Evolutionary conservation across 2,329 filamentous ascomycete genomes (phyloP), one percentile per base, ranked within the genome.

Genomic region (Leptographium wingfieldii): DNA sequence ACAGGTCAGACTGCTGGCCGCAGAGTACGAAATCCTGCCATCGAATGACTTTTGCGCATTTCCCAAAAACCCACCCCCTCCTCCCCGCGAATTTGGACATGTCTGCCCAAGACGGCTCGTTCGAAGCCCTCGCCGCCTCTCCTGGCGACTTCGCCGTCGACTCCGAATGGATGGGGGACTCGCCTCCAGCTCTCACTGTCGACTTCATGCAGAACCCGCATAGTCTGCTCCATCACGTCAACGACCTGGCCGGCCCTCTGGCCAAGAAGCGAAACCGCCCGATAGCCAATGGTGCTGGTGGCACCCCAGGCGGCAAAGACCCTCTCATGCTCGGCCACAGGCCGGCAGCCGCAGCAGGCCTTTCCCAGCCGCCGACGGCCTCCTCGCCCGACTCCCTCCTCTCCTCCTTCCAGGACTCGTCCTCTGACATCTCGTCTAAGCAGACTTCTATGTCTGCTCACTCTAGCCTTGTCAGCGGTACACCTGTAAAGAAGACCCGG

Each of bases 341-440:
- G 59, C 57, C 61, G 62, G 16, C 60, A 57, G 58, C 61, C 25
- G 38, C 60, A 14, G 51, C 53, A 7, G 29, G 35, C 16, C 57
- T 61, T 11, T 63, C 63, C 3, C 63, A 61, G 12, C 33, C 60
- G 35, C 48, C 59, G 14, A 27, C 61, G 3, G 56, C 51, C n/a
- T 64, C 67, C 0, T 63, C 65, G 3, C 65, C 65, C 38, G 66
- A 66, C 12, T 68, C 67, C 3, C 58, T 60, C 5, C 63, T 67
- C 25, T 68, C 67, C 2, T 63, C 66, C 5, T 77, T 74, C 57
- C 73, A 73, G 60, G 78, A 80, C 65, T 79, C 77, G 3, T 77
- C 77, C 4, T 80, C 78, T 57, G 78, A 80, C 40, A 65, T 66
- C 62, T 80, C 79, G 10, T 65, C 64, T 12, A 64, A 65, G 53